Percentiles rank a stretch among this genome's conserved stretches.
Conservation (phyloP, 208 protist species). For the Trichomonas tenax region DNA sequence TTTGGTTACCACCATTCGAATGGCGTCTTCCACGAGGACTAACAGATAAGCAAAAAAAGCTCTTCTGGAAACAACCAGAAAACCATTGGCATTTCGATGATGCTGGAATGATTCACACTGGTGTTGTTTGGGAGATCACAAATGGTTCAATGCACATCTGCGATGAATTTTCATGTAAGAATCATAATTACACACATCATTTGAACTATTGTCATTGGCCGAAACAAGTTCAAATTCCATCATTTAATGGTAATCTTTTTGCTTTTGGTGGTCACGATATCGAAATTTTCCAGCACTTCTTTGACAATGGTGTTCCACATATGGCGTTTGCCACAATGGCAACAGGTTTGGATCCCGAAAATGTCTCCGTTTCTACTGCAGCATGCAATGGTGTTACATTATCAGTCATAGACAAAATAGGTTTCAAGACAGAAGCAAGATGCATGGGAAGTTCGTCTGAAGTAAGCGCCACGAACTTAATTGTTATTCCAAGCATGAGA, state of each 20-base stretch:
- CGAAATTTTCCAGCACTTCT: not conserved
- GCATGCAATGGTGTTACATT: too few species aligned
- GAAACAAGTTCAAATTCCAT: not conserved
- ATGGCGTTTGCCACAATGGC: not conserved
- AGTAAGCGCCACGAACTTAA: not conserved
- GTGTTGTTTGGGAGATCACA: not conserved
- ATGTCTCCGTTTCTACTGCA: not conserved
- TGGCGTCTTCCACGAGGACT: not conserved
- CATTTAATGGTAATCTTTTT: not conserved
- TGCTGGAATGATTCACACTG: not conserved
- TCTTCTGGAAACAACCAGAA: not conserved
- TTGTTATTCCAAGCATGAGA: not conserved
- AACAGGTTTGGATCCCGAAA: too few species aligned
- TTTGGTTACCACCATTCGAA: not conserved
- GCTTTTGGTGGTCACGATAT: not conserved
- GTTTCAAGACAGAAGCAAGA: not conserved
- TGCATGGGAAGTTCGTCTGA: not conserved
- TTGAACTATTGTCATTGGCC: not conserved
- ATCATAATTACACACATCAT: not conserved
- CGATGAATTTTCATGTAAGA: not conserved
- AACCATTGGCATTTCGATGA: slow-evolving; percentile 7
- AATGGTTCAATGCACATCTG: not conserved
- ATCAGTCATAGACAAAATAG: not conserved
- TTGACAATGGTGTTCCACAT: not conserved
- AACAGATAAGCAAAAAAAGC: not conserved